phyloP scores from a whole-genome alignment of 1,139 yeast species.

The Ogataea hybrid region DNA sequence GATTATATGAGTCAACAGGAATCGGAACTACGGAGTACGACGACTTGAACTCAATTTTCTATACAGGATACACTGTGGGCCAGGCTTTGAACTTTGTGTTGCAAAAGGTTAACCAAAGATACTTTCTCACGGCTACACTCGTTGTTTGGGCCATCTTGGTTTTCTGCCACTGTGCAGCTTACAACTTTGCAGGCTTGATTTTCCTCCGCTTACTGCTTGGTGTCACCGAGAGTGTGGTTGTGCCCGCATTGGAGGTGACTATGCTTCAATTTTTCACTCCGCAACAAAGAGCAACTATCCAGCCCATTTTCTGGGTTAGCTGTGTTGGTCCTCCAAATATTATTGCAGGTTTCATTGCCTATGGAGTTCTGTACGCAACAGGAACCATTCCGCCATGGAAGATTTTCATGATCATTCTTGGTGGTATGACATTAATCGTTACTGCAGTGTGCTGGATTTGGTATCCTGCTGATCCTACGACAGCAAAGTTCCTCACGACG shows the following conservation, averaged over 20 bases:
- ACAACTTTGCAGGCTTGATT: slow-evolving; percentile 33
- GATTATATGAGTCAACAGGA: slow-evolving; percentile 31
- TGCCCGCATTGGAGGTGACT: slow-evolving; percentile 45
- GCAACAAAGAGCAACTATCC: slow-evolving; percentile 31
- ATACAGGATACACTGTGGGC: slow-evolving; percentile 10
- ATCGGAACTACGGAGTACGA: slow-evolving; percentile 7
- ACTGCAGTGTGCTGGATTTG: no score
- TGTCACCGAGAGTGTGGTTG: slow-evolving; percentile 43
- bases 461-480: no score
- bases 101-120: slow-evolving; percentile 3
- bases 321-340: slow-evolving; percentile 35
- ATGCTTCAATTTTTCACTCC: slow-evolving; percentile 35
- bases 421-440: no score
- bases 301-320: slow-evolving; percentile 34
- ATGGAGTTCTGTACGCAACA: slow-evolving; percentile 30
- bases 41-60: slow-evolving; percentile 11
- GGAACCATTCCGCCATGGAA: no score
- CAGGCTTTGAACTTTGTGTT: slow-evolving; percentile 8
- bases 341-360: slow-evolving; percentile 35
- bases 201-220: slow-evolving; percentile 47
- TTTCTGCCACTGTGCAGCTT: slow-evolving; percentile 8
- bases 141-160: slow-evolving; percentile 6
- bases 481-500: no score
- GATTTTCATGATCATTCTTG: no score
- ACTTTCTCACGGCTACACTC: slow-evolving; percentile 6